phyloP scores from a whole-genome alignment of 2,329 filamentous ascomycete genomes.

The Cladophialophora chaetospira region DNA sequence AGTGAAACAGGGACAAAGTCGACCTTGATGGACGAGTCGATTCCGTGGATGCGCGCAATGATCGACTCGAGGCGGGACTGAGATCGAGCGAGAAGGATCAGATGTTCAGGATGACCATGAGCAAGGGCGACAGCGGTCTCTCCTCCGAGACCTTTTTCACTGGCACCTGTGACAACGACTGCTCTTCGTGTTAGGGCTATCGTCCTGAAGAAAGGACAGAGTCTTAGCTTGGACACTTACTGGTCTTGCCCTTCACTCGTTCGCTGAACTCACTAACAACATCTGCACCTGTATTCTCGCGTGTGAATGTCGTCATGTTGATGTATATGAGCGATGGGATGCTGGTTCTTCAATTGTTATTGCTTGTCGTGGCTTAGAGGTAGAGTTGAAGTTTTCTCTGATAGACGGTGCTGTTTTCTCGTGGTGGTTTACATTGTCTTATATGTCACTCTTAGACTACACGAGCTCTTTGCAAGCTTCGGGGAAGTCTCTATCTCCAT shows the following conservation, averaged over 20 bases:
- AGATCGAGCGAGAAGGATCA: slow-evolving; percentile 37
- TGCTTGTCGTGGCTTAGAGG: too few relatives aligned
- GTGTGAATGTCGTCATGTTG: slow-evolving; percentile 35
- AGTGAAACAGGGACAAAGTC: slow-evolving; percentile 29
- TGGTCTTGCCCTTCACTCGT: slow-evolving; percentile 37
- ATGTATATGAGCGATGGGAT: neutral
- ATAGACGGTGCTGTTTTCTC: neutral
- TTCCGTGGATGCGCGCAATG: slow-evolving; percentile 31
- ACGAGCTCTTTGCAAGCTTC: neutral
- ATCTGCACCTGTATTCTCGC: slow-evolving; percentile 36
- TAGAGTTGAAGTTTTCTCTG: neutral
- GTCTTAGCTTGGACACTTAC: slow-evolving; percentile 25
- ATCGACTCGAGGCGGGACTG: slow-evolving; percentile 34
- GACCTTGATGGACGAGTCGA: slow-evolving; percentile 24
- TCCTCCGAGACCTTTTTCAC: slow-evolving; percentile 33
- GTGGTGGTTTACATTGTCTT: too few relatives aligned
- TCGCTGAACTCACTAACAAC: slow-evolving; percentile 37
- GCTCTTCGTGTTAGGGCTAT: neutral
- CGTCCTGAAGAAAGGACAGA: neutral
- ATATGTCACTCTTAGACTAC: too few relatives aligned
- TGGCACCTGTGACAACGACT: slow-evolving; percentile 37
- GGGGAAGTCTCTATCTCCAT: slow-evolving; percentile 2
- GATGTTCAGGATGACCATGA: slow-evolving; percentile 33
- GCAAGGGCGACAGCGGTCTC: slow-evolving; percentile 36
- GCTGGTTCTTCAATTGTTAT: neutral